Evolutionary conservation across 192 early-diverging fungal species (phyloP).

Genomic region (Phlyctochytrium planicorne): DNA sequence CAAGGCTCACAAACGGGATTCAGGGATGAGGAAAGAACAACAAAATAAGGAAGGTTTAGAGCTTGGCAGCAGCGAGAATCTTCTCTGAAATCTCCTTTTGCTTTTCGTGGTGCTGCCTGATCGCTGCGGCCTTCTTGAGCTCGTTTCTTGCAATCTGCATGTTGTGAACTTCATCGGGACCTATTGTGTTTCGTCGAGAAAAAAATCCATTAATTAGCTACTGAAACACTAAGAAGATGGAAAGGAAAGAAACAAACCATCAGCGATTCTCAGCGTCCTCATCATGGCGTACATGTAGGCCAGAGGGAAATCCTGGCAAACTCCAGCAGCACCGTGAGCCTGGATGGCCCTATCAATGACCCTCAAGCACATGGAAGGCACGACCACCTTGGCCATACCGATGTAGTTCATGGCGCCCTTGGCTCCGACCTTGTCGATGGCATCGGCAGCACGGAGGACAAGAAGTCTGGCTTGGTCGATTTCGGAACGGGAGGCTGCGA

Average conservation of each 20-base stretch:
- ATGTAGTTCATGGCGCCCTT: slow-evolving; percentile 93
- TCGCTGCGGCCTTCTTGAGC: slow-evolving; percentile 26
- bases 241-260: slow-evolving; percentile 54
- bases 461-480: slow-evolving; percentile 90
- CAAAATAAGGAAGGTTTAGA: neutral
- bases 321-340: slow-evolving; percentile 88
- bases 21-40: neutral
- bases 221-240: slow-evolving; percentile 2
- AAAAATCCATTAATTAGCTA: slow-evolving; percentile 1
- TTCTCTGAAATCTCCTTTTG: slow-evolving; percentile 16
- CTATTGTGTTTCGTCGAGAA: slow-evolving; percentile 11
- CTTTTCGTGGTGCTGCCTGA: slow-evolving; percentile 27
- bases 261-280: slow-evolving; percentile 85
- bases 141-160: slow-evolving; percentile 71
- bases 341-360: slow-evolving; percentile 94
- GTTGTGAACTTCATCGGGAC: slow-evolving; percentile 90
- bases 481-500: slow-evolving; percentile 85
- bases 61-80: neutral
- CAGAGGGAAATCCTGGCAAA: slow-evolving; percentile 81
- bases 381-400: slow-evolving; percentile 94
- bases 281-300: slow-evolving; percentile 79
- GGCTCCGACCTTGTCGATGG: slow-evolving; percentile 84
- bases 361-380: slow-evolving; percentile 71
- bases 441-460: slow-evolving; percentile 88
- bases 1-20: slow-evolving; percentile 55